Evolutionary conservation across 31 red algal species (phyloP).

Genomic region (Asparagopsis taxiformis): DNA sequence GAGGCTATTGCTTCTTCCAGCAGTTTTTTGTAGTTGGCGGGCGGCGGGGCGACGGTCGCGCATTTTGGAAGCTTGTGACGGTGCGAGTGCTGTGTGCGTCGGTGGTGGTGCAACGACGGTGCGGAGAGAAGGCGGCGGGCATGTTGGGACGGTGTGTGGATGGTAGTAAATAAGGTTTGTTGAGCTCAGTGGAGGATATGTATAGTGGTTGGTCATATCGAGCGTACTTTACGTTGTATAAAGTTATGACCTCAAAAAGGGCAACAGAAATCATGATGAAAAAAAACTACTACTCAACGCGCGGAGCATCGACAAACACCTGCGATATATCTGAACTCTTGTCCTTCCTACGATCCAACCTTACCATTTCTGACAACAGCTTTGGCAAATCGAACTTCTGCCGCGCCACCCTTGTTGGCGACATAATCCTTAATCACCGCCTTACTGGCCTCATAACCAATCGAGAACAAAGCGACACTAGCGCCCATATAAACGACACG

Average conservation of each 20-base stretch:
- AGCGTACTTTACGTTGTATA: too few species aligned
- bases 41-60: slow-evolving; percentile 10
- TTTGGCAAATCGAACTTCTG: too few species aligned
- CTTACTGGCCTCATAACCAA: slow-evolving; percentile 49
- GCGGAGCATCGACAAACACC: slow-evolving; percentile 13
- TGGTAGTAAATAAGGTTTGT: too few species aligned
- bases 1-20: slow-evolving; percentile 22
- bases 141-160: too few species aligned
- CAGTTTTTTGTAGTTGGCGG: slow-evolving; percentile 14
- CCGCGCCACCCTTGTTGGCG: too few species aligned
- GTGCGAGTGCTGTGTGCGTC: neutral
- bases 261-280: too few species aligned
- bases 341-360: neutral
- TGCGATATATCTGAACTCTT: neutral
- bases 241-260: too few species aligned
- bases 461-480: slow-evolving; percentile 57
- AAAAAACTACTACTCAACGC: too few species aligned
- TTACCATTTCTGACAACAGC: too few species aligned
- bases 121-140: neutral
- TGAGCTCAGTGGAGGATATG: too few species aligned
- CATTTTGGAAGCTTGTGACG: neutral
- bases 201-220: too few species aligned
- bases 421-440: slow-evolving; percentile 3
- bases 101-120: neutral
- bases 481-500: slow-evolving; percentile 54